These are phyloP conservation scores for Gentiana dahurica DNA, from an alignment of 257 asterid genomes.

Conservation along the genomic window DNA sequence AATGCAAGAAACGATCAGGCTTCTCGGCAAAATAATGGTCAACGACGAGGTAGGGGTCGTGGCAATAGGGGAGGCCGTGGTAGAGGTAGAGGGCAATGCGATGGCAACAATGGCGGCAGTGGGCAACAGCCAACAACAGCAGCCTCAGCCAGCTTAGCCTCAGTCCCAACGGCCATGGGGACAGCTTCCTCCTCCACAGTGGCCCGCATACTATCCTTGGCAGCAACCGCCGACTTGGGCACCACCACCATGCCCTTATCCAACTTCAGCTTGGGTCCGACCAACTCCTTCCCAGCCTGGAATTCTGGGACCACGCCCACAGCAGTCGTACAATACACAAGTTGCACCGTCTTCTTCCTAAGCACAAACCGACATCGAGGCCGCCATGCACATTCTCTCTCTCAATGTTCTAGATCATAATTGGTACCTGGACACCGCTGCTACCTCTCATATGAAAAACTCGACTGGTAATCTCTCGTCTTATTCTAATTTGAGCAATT, in stretches of 20 bases:
- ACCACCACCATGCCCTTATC: background rate
- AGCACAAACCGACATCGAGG: constrained; percentile 1
- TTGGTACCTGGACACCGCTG: background rate
- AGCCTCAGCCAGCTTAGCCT: too few relatives aligned
- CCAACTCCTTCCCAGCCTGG: background rate
- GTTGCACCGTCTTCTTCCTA: background rate
- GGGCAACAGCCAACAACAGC: too few relatives aligned
- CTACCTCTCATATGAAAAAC: background rate
- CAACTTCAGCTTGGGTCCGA: background rate
- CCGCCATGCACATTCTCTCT: constrained; percentile 3
- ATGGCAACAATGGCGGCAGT: too few relatives aligned
- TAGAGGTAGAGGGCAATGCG: too few relatives aligned
- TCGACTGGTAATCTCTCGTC: background rate
- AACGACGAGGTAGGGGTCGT: too few relatives aligned
- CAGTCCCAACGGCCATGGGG: too few relatives aligned
- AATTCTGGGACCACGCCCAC: background rate
- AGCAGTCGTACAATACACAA: background rate
- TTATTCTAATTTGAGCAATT: background rate
- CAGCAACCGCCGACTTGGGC: background rate
- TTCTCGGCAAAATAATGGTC: too few relatives aligned
- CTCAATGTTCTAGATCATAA: background rate
- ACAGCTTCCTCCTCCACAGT: too few relatives aligned
- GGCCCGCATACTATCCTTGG: too few relatives aligned
- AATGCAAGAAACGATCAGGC: too few relatives aligned
- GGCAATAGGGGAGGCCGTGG: too few relatives aligned